These are phyloP conservation scores for Yarrowia galli DNA, from an alignment of 1,139 yeast species.

Conservation along the genomic window DNA sequence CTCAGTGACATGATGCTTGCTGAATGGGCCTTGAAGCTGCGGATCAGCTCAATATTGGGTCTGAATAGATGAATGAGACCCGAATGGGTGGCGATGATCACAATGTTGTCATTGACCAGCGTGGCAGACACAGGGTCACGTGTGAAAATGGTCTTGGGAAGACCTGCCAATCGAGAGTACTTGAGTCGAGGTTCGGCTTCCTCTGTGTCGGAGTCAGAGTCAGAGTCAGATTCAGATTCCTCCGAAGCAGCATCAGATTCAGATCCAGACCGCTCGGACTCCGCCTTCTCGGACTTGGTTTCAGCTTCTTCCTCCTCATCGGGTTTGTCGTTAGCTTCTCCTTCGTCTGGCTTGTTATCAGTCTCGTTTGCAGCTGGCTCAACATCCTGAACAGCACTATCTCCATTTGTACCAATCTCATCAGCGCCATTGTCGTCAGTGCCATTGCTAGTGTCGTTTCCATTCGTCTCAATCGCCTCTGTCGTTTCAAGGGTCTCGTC, in stretches of 20 bases:
- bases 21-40: slow-evolving; percentile 83
- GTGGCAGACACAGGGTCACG: slow-evolving; percentile 81
- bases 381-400: background rate
- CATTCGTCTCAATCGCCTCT: background rate
- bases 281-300: background rate
- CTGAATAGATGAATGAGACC: slow-evolving; percentile 77
- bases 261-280: slow-evolving; percentile 40
- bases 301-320: slow-evolving; percentile 19
- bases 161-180: slow-evolving; percentile 68
- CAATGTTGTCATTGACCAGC: slow-evolving; percentile 62
- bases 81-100: slow-evolving; percentile 88
- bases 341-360: slow-evolving; percentile 13
- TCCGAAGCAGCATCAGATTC: background rate
- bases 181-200: slow-evolving; percentile 78
- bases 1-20: slow-evolving; percentile 77
- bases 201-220: slow-evolving; percentile 55
- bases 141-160: slow-evolving; percentile 71
- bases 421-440: background rate
- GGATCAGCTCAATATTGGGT: slow-evolving; percentile 63
- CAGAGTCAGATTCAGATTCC: slow-evolving; percentile 43
- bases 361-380: no score
- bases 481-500: background rate
- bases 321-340: background rate
- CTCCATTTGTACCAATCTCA: background rate
- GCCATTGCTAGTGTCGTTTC: background rate